These are phyloP conservation scores for Magnusiomyces sp. DNA, from an alignment of 1,139 yeast genomes.

Conservation along the genomic window DNA sequence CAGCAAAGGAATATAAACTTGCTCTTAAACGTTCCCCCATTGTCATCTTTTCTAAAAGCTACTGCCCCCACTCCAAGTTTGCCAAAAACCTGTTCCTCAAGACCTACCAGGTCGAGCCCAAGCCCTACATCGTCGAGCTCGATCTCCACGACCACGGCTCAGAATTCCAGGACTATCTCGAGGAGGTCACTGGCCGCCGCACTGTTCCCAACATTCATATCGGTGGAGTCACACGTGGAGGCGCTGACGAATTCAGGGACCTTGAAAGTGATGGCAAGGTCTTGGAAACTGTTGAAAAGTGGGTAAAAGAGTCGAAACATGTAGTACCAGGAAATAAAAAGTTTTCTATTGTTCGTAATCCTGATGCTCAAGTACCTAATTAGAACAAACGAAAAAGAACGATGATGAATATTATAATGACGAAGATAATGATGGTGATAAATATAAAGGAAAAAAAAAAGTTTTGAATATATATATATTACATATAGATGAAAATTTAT, in stretches of 20 bases:
- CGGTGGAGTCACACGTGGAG: conserved; percentile 83
- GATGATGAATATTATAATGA: too few species aligned
- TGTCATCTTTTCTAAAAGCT: conserved; percentile 37
- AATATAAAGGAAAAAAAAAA: too few species aligned
- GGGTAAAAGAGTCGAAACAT: too few species aligned
- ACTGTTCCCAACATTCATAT: conserved; percentile 92
- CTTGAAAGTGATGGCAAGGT: conserved; percentile 28
- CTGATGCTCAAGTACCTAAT: too few species aligned
- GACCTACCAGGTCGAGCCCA: conserved; percentile 64
- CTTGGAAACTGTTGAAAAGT: too few species aligned
- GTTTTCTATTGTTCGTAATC: too few species aligned
- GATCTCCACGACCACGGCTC: conserved; percentile 66
- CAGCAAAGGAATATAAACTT: conserved; percentile 50
- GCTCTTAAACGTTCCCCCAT: conserved; percentile 56
- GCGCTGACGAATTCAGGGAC: conserved; percentile 68
- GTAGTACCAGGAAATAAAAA: too few species aligned
- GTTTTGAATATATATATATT: too few species aligned
- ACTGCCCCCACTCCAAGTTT: conserved; percentile 62
- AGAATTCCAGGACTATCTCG: conserved; percentile 71
- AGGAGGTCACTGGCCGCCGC: conserved; percentile 70
- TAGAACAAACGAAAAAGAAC: too few species aligned
- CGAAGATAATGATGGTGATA: too few species aligned
- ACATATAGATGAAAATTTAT: too few species aligned
- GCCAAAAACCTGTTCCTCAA: conserved; percentile 58
- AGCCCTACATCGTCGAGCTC: conserved; percentile 66